Evolutionary conservation across 371 early-diverging fungal species (phyloP).

Genomic region (Nematocida major): DNA sequence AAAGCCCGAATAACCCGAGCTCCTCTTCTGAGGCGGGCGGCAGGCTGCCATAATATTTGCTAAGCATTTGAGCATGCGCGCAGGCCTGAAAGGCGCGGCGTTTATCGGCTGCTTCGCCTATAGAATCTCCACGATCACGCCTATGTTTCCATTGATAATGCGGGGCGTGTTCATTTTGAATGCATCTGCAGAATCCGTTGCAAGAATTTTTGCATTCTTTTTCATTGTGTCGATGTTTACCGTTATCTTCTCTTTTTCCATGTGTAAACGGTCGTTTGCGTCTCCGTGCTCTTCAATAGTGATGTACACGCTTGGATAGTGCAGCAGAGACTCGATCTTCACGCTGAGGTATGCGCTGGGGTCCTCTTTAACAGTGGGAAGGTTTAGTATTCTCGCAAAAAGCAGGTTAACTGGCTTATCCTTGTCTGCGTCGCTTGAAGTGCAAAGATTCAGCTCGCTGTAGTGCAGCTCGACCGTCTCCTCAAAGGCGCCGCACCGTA

Average conservation of each 20-base stretch:
- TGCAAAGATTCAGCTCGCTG: not conserved
- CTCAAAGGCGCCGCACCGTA: conserved; percentile 12
- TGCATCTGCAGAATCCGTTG: not conserved
- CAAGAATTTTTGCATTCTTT: conserved; percentile 25
- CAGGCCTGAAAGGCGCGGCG: too few relatives aligned
- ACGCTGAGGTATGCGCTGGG: not conserved
- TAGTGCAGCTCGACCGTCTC: conserved; percentile 16
- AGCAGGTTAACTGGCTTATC: not conserved
- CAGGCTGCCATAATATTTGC: too few relatives aligned
- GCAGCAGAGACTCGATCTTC: not conserved
- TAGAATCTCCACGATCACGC: not conserved
- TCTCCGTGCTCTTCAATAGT: not conserved
- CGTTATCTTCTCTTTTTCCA: not conserved
- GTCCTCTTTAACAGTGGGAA: not conserved
- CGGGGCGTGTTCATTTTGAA: not conserved
- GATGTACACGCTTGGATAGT: not conserved
- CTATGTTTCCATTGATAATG: conserved; percentile 31
- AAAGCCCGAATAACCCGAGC: too few relatives aligned
- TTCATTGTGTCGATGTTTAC: not conserved
- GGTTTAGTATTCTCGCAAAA: conserved; percentile 17
- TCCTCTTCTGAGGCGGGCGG: too few relatives aligned
- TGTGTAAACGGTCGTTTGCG: not conserved
- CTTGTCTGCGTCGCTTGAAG: not conserved
- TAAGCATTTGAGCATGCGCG: too few relatives aligned
- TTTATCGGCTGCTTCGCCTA: too few relatives aligned